Conservation (phyloP, 2,329 filamentous ascomycete genomes). For the Macrophomina pseudophaseolina region DNA sequence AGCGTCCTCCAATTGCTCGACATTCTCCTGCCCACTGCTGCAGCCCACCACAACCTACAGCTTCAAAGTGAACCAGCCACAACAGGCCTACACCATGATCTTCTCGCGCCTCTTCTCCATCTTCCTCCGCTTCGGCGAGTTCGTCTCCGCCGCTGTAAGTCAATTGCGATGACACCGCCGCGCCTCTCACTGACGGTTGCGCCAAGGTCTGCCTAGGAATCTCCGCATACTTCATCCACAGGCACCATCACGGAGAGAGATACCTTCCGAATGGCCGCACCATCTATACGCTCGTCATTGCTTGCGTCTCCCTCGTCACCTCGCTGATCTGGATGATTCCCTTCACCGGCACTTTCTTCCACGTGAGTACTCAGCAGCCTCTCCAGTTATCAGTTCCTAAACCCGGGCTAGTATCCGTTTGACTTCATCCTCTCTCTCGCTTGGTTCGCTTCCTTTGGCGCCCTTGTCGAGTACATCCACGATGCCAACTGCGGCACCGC, state of each 20-base stretch:
- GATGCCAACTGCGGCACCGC: slow-evolving; percentile 35
- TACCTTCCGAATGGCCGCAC: slow-evolving; percentile 61
- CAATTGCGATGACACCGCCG: background rate
- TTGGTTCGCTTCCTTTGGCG: slow-evolving; percentile 73
- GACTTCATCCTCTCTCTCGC: slow-evolving; percentile 71
- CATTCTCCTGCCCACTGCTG: background rate
- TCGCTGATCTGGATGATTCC: slow-evolving; percentile 75
- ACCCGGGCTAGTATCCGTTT: slow-evolving; percentile 59
- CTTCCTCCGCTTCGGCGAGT: slow-evolving; percentile 64
- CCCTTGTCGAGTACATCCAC: slow-evolving; percentile 48
- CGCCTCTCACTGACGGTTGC: slow-evolving; percentile 6
- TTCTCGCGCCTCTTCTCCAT: slow-evolving; percentile 62
- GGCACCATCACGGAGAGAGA: slow-evolving; percentile 43
- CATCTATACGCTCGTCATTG: slow-evolving; percentile 77
- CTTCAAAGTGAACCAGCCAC: background rate
- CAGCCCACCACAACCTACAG: background rate
- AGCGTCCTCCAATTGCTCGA: background rate
- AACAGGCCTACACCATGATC: slow-evolving; percentile 36
- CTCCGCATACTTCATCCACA: slow-evolving; percentile 69
- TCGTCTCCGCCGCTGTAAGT: slow-evolving; percentile 70
- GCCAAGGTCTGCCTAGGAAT: slow-evolving; percentile 66
- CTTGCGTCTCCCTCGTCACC: slow-evolving; percentile 71
- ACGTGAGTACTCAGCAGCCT: slow-evolving; percentile 37
- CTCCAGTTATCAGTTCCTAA: background rate
- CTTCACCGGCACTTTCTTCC: slow-evolving; percentile 68